These are phyloP conservation scores for Periconia macrospinosa DNA, from an alignment of 2,329 filamentous ascomycete species.

Conservation along the genomic window DNA sequence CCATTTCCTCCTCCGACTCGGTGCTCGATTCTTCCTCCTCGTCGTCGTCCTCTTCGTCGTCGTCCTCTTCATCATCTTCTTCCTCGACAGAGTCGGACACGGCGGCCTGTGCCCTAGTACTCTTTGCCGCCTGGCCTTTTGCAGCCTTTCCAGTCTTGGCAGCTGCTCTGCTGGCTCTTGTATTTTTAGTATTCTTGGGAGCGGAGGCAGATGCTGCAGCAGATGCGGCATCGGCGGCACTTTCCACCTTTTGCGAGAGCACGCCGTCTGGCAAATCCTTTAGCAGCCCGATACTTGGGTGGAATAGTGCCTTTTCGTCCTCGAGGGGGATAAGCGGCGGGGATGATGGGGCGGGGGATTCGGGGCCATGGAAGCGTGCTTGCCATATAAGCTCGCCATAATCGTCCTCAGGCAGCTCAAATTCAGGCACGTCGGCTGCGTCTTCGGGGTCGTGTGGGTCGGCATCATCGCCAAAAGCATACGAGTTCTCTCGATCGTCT, in stretches of 20 bases:
- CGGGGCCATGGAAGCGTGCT: conserved; percentile 35
- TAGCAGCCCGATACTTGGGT: conserved; percentile 36
- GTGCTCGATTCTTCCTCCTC: conserved; percentile 34
- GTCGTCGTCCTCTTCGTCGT: conserved; percentile 41
- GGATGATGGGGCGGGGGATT: conserved; percentile 30
- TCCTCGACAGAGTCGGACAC: conserved; percentile 35
- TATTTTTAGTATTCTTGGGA: conserved; percentile 31
- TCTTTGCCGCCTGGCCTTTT: conserved; percentile 29
- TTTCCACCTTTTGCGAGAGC: conserved; percentile 32
- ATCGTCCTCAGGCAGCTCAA: conserved; percentile 48
- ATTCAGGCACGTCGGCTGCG: conserved; percentile 37
- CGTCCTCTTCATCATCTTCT: neutral
- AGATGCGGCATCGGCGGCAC: conserved; percentile 30
- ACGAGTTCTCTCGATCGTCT: conserved; percentile 74
- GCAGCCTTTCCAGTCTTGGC: conserved; percentile 25
- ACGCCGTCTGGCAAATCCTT: conserved; percentile 31
- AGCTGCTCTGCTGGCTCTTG: conserved; percentile 25
- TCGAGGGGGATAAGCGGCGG: conserved; percentile 32
- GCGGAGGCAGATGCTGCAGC: conserved; percentile 31
- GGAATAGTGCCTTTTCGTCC: conserved; percentile 36
- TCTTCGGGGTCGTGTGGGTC: conserved; percentile 48
- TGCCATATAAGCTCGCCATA: conserved; percentile 50
- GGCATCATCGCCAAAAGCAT: conserved; percentile 60
- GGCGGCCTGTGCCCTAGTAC: conserved; percentile 33
- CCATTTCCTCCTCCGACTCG: conserved; percentile 35